Evolutionary conservation across 1,284 basidiomycete genomes (phyloP), one percentile per base, ranked within the genome.

Genomic region (Cryptococcus jaspeensis): DNA sequence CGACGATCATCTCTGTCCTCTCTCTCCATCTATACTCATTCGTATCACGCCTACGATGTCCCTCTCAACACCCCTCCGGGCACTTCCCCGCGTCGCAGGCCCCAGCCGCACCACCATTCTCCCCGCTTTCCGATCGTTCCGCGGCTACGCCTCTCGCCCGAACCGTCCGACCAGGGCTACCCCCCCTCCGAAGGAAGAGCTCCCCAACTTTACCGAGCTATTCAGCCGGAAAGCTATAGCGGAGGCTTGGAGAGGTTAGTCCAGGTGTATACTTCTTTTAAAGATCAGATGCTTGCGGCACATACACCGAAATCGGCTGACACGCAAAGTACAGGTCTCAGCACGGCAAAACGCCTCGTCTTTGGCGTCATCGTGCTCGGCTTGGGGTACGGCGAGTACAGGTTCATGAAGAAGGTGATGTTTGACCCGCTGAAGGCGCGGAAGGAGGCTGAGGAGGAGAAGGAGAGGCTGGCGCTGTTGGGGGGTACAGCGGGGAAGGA

Each of bases 391-490:
- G 48, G 48, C 20, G 48, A 50, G 37, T 50, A 20, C 15, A 8
- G 16, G 35, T 50, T 50, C n/a, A 37, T 50, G 48, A 37, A 39
- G 35, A 50, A 23, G 20, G 37, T 32, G 18, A 37, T 50, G 23
- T 25, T 50, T 15, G 48, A 50, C 36, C 48, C 48, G 16, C 36
- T 37, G n/a, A 50, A 39, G 25, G 48, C 37, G 36, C 23, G 48
- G 15, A 50, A 50, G 32, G 39, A 37, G 36, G 20, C 18, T 12
- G 18, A 50, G n/a, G 32, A 25, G 20, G 20, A 9, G 7, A 11
- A 20, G 23, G 20, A 37, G 23, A 36, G 39, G 36, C 20, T 50
- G 20, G n/a, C 37, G 6, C 7, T 39, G 4, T 32, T 37, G 7
- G 48, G 48, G 11, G 35, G 48, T 4, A 32, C 37, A 16, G 36